Evolutionary conservation across 257 asterid genomes (phyloP), one percentile per base, ranked within the genome.

Genomic region (Plantago ovata): DNA sequence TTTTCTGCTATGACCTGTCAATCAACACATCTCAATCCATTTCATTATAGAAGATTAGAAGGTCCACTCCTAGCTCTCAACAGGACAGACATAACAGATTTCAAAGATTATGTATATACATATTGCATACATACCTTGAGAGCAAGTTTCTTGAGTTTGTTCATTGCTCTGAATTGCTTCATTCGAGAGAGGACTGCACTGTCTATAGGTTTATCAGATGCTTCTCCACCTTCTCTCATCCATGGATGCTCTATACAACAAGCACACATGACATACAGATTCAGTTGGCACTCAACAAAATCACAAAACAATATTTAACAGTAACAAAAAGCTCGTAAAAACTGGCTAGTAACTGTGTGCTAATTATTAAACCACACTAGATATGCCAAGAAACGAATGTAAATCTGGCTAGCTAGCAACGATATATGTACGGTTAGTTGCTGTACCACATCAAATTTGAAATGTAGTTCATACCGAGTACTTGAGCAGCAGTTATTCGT

Each of bases 1-100:
- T 82, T 74, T 65, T 81, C 89, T 32, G 89, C 89, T 48, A 81
- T 81, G 36, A 81, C 85, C 89, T 81, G 23, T 22, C 16, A 50
- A 4, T 9, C 18, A 20, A 10, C 56, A 50, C 14, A 50, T 20
- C 14, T 16, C 23, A 3, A 32, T 22, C 21, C 32, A 18, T 3
- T 47, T 18, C 16, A 19, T 11, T 9, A 46, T n/a, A n/a, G n/a
- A n/a, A n/a, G n/a, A n/a, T n/a, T n/a, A n/a, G n/a, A n/a, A n/a
- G n/a, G n/a, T n/a, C n/a, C n/a, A 7, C 23, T 46, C 19, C 3
- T 46, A 46, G 12, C 23, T 16, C 9, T 48, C 53, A 18, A 18
- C 32, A 48, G n/a, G 21, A 18, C 18, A 9, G n/a, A 32, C 21
- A 20, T 15, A 20, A 48, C n/a, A n/a, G n/a, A n/a, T n/a, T n/a